Percentiles rank a stretch among this genome's conserved stretches.
These are phyloP conservation scores for Sextonia rubra DNA, from an alignment of 164 flowering plant species.

Conservation along the genomic window DNA sequence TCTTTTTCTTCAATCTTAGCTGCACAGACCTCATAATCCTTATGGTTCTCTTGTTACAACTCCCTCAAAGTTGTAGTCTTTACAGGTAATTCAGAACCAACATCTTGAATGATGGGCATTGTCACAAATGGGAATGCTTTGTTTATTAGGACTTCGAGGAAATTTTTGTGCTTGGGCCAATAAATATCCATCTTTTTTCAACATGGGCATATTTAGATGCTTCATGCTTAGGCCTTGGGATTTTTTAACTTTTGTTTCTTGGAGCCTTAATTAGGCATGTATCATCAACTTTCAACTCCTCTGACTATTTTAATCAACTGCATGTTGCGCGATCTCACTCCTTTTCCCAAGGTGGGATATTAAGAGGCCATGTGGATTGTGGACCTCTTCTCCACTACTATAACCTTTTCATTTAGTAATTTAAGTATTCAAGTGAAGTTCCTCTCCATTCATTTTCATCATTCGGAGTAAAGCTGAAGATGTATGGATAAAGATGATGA, in stretches of 20 bases:
- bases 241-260: background rate
- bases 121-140: background rate
- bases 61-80: background rate
- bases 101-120: background rate
- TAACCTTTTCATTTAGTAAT: conserved; percentile 4
- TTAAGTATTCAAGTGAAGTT: background rate
- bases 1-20: conserved; percentile 3
- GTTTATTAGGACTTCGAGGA: background rate
- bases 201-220: background rate
- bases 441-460: conserved; percentile 1
- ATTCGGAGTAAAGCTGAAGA: background rate
- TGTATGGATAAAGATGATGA: background rate
- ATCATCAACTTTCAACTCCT: background rate
- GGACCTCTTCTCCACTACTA: conserved; percentile 1
- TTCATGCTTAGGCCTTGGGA: background rate
- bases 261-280: background rate
- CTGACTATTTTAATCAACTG: background rate
- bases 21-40: background rate
- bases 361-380: background rate
- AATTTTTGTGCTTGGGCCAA: background rate
- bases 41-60: background rate
- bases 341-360: conserved; percentile 3
- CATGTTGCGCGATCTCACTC: conserved; percentile 4
- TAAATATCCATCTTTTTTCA: background rate
- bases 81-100: background rate